Conservation (phyloP, 2,329 filamentous ascomycete genomes). For the Corniculantispora saksenae region DNA sequence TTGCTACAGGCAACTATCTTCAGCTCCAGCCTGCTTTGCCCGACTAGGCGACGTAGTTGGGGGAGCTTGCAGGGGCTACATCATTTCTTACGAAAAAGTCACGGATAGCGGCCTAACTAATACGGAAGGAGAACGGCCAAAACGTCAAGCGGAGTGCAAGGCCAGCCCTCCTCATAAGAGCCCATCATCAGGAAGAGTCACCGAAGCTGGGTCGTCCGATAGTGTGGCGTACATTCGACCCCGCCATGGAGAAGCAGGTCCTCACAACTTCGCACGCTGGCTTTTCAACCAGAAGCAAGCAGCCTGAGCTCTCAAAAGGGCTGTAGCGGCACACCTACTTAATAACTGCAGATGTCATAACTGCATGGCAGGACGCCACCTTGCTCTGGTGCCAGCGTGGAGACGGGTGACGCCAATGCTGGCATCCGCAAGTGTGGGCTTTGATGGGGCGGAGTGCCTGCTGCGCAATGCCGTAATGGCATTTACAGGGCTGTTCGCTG, state of each 20-base stretch:
- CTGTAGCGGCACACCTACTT: not conserved
- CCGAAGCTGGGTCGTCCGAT: constrained; percentile 13
- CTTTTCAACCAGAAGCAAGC: not conserved
- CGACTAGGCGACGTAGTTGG: too few relatives aligned
- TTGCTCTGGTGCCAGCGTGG: not conserved
- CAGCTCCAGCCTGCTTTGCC: too few relatives aligned
- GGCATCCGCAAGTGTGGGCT: not conserved
- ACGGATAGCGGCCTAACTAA: too few relatives aligned
- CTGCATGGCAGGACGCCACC: constrained; percentile 12
- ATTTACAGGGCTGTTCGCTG: not conserved
- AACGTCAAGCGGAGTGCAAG: not conserved
- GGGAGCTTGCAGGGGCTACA: too few relatives aligned
- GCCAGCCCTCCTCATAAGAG: not conserved
- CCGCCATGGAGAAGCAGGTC: not conserved
- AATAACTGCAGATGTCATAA: constrained; percentile 13
- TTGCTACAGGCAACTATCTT: too few relatives aligned
- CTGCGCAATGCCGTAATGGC: not conserved
- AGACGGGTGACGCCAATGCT: constrained; percentile 5
- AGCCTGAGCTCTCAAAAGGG: not conserved
- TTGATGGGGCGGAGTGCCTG: not conserved
- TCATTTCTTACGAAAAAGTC: too few relatives aligned
- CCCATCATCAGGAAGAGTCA: not conserved
- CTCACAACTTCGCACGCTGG: not conserved
- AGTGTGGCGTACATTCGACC: not conserved
- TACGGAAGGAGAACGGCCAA: not conserved